Base-by-base conservation (phyloP, 2,329 filamentous ascomycete genomes). In the Cadophora luteo-olivacea region DNA sequence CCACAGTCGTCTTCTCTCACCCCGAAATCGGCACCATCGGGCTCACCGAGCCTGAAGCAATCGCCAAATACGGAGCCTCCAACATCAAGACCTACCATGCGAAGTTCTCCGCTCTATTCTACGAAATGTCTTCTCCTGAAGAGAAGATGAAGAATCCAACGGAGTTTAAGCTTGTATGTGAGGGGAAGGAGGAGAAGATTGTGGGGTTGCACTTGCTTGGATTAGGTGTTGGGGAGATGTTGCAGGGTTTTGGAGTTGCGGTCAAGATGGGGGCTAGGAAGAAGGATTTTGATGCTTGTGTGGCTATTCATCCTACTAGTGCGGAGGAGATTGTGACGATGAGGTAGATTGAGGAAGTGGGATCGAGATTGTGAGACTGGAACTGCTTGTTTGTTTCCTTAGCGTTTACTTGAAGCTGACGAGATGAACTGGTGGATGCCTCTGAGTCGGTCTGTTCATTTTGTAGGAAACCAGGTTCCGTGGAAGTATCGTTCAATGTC, bases 191-290 rank as follows among this genome's bases (percentile, higher is more conserved):
- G 72, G 91, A 97, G 84, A 92, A 89, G 83, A 90, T 97, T 25
- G 91, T 97, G 6, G 93, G 93, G 32, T 82, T 97, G 79, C 93
- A 97, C 82, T 95, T 97, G 75, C 81, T 96, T 78, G 93, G 93
- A 14, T 80, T 89, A 22, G 92, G 91, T 70, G 92, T 89, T 76
- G 89, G 86, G 45, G 87, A 90, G 81, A 89, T 89, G 73, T 76
- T 90, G 76, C 87, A 90, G 75, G 87, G 87, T 1, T 90, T 90
- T 77, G 87, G 87, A 25, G 87, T 90, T 55, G 87, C 87, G 41
- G 82, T 90, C 69, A 89, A 87, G 81, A 89, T 89, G 87, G 87
- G 87, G 16, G 87, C 87, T 33, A 87, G 84, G 24, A 87, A 87
- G 80, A 80, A 78, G 51, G 85, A 87, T 72, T 87, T 87, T 76